Evolutionary conservation across 768 basidiomycete genomes (phyloP).

Genomic region (Strobilomyces echinocephalus): DNA sequence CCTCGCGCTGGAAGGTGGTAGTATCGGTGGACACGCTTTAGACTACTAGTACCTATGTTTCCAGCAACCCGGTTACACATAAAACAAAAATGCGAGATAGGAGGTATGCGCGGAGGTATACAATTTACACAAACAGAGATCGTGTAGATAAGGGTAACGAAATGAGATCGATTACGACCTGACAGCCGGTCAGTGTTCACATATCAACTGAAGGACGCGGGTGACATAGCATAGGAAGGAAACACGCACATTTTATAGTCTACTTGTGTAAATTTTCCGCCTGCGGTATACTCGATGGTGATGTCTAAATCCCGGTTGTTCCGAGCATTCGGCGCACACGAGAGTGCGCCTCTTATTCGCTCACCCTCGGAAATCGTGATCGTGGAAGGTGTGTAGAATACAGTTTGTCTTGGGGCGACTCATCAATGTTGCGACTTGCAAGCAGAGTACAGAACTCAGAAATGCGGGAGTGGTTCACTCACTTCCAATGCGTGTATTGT

Average conservation of each 20-base stretch:
- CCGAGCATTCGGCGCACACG: constrained; percentile 83
- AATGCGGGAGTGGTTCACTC: constrained; percentile 30
- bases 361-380: constrained; percentile 68
- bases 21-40: constrained; percentile 5
- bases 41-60: constrained; percentile 25
- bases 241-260: constrained; percentile 84
- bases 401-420: constrained; percentile 69
- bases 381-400: constrained; percentile 90
- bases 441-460: not conserved
- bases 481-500: constrained; percentile 97
- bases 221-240: constrained; percentile 18
- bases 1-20: not conserved
- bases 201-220: constrained; percentile 4
- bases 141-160: constrained; percentile 3
- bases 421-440: not conserved
- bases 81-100: not conserved
- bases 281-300: constrained; percentile 61
- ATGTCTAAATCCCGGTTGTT: constrained; percentile 98
- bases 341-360: constrained; percentile 62
- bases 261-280: constrained; percentile 33
- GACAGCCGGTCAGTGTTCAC: constrained; percentile 60
- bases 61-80: constrained; percentile 9
- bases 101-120: constrained; percentile 11
- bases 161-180: constrained; percentile 55
- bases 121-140: constrained; percentile 2